These are phyloP conservation scores for Brassica incana DNA, from an alignment of 345 rosid species.

Conservation along the genomic window DNA sequence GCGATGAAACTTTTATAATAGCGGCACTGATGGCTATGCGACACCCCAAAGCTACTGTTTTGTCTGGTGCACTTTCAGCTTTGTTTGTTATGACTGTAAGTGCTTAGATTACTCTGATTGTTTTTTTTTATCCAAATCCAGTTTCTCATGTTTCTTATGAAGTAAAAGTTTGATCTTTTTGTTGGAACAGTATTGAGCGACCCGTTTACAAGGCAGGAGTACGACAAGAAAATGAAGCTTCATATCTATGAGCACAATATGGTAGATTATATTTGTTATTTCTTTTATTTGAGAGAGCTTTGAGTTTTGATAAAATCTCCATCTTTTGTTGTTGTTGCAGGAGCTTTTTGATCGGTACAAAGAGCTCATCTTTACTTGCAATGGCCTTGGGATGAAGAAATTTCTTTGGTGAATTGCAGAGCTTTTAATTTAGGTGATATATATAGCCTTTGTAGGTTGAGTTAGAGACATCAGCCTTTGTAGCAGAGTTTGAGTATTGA, in stretches of 20 bases:
- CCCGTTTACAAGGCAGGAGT: conserved; percentile 71
- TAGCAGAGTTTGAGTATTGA: neutral
- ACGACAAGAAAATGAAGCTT: conserved; percentile 64
- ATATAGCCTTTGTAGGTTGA: conserved; percentile 10
- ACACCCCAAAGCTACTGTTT: too few relatives aligned
- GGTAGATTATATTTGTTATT: conserved; percentile 16
- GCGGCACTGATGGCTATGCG: too few relatives aligned
- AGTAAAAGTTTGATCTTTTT: neutral
- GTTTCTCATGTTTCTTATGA: neutral
- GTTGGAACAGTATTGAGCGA: conserved; percentile 65
- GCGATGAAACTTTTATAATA: too few relatives aligned
- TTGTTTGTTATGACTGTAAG: too few relatives aligned
- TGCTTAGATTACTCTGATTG: too few relatives aligned
- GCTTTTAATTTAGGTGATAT: conserved; percentile 2
- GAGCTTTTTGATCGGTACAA: conserved; percentile 79
- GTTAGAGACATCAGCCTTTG: neutral
- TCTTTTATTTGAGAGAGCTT: neutral
- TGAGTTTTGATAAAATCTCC: neutral
- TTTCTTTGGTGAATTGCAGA: conserved; percentile 54
- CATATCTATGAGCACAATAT: conserved; percentile 56
- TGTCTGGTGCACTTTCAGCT: too few relatives aligned
- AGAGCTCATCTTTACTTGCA: conserved; percentile 91
- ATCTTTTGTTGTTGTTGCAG: conserved; percentile 47
- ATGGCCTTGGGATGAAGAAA: conserved; percentile 82
- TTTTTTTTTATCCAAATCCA: too few relatives aligned